Evolutionary conservation across 139 green algal species (phyloP), one percentile per base, ranked within the genome.

Genomic region (Deuterostichococcus epilithicus): DNA sequence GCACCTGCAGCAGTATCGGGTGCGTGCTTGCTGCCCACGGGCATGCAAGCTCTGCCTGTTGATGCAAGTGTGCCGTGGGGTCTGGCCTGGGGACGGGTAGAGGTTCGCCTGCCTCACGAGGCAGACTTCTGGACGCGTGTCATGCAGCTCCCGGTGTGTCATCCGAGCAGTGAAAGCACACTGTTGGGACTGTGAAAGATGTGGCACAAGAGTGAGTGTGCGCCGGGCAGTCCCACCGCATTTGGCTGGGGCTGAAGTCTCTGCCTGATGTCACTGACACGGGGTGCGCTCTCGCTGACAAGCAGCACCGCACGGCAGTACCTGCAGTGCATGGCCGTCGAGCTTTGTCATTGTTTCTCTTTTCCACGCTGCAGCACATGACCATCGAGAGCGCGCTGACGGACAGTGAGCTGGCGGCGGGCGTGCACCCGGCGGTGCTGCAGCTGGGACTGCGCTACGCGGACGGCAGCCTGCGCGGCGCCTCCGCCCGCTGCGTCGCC

Each of bases 401-500:
- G 36, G 76, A 81, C 32, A 76, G 72, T 35, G 73, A 79, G 63
- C 23, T 72, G 26, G 77, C 78, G 1, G 65, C 36, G 30, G 73
- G 33, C 33, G 74, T 94, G n/a, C 91, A 95, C 66, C 88, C 94
- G 20, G 84, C 82, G 0, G 83, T 96, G 22, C 79, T 95, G 72
- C 80, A 91, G 76, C 88, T 98, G 77, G 94, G 92, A 15, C 81
- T 97, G 79, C 75, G 79, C 0, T 97, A 93, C 73, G 87, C 90
- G 8, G 88, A 94, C 44, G 90, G 94, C 37, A 88, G 68, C 38
- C 82, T 98, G 59, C 76, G 65, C 1, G 94, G 94, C 65, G 89
- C 79, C 76, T 97, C 93, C 59, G 91, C 89, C 23, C 88, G 94
- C 66, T 94, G 89, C 77, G 76, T 95, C n/a, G 94, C 94, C 36